Conservation (phyloP, 75 land plant genomes). For the Chamaecyparis obtusa region DNA sequence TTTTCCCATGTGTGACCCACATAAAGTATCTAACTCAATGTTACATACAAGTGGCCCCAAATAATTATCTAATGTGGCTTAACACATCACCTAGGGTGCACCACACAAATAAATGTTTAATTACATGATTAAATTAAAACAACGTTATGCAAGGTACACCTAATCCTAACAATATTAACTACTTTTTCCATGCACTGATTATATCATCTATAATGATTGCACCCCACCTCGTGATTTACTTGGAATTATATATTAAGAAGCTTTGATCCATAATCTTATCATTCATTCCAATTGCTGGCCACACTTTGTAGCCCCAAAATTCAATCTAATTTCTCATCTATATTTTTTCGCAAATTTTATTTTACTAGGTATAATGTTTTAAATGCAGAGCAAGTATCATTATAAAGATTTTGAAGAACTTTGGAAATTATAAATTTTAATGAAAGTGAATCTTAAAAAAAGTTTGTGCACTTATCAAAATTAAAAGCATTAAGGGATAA, state of each 20-base stretch:
- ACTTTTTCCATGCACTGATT: neutral
- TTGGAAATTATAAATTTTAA: neutral
- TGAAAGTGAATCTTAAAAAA: neutral
- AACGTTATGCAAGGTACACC: too few relatives aligned
- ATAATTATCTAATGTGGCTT: too few relatives aligned
- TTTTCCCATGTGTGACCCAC: too few relatives aligned
- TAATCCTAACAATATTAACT: neutral
- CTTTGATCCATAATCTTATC: neutral
- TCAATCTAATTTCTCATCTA: too few relatives aligned
- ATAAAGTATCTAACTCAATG: too few relatives aligned
- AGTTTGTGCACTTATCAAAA: neutral
- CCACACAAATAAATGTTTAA: too few relatives aligned
- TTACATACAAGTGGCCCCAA: too few relatives aligned
- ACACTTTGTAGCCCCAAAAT: neutral
- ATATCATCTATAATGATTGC: neutral
- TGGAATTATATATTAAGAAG: neutral
- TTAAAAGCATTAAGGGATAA: neutral
- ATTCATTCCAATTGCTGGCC: neutral
- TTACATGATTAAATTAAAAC: too few relatives aligned
- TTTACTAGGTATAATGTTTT: neutral
- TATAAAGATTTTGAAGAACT: neutral
- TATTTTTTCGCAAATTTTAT: too few relatives aligned
- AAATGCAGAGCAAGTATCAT: neutral
- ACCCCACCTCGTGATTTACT: neutral
- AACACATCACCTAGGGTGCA: too few relatives aligned